phyloP scores from a whole-genome alignment of 2,329 filamentous ascomycete species.

The Parastagonospora avenae region DNA sequence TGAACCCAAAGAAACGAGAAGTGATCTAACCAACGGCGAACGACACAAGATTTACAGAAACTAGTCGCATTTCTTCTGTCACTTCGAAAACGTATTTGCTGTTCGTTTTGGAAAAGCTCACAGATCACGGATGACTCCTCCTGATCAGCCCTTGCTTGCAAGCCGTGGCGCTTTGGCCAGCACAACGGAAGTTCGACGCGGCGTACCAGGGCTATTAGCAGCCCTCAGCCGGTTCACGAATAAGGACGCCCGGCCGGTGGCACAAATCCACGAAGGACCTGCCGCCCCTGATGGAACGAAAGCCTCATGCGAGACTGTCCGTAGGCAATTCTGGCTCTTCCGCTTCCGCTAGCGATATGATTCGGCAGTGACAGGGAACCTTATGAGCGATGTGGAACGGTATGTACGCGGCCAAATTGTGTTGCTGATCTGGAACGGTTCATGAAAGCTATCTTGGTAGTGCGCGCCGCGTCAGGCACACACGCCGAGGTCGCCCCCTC shows the following conservation, averaged over 20 bases:
- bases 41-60: no score
- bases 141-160: slow-evolving; percentile 26
- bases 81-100: not conserved
- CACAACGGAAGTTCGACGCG: slow-evolving; percentile 26
- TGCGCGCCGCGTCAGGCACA: not conserved
- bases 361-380: not conserved
- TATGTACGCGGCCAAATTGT: not conserved
- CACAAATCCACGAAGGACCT: slow-evolving; percentile 16
- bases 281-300: slow-evolving; percentile 34
- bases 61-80: no score
- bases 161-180: slow-evolving; percentile 34
- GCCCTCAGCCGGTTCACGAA: slow-evolving; percentile 33
- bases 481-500: not conserved
- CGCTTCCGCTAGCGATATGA: not conserved
- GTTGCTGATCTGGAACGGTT: not conserved
- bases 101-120: slow-evolving; percentile 19
- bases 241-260: slow-evolving; percentile 23
- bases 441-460: not conserved
- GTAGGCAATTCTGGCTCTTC: not conserved
- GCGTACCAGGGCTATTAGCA: slow-evolving; percentile 28
- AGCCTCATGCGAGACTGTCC: not conserved
- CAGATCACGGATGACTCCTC: slow-evolving; percentile 15
- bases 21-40: not conserved
- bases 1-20: slow-evolving; percentile 6
- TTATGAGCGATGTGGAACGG: slow-evolving; percentile 1